Conservation (phyloP, 495 filamentous ascomycete species). For the Massariosphaeria phaeospora region DNA sequence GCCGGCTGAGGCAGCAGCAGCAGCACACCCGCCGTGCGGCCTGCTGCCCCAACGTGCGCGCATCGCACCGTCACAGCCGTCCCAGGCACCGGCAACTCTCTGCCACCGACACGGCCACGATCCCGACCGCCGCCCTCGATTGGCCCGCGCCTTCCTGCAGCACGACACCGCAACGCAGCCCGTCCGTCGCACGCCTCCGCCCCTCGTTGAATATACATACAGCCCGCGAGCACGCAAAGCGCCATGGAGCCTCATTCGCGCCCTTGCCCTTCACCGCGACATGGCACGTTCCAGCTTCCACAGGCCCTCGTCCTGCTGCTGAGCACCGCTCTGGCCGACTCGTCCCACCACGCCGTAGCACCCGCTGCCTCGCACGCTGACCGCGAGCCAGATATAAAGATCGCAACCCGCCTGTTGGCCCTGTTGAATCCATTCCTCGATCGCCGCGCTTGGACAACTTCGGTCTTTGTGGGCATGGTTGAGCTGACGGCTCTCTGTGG, state of each 20-base stretch:
- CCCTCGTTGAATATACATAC: conserved; percentile 26
- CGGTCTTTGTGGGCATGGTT: conserved; percentile 32
- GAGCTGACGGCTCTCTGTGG: conserved; percentile 32
- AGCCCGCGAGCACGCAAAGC: conserved; percentile 15
- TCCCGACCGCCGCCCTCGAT: conserved; percentile 5
- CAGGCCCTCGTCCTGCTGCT: conserved; percentile 25
- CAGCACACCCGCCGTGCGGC: conserved; percentile 13
- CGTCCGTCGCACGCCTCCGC: conserved; percentile 14
- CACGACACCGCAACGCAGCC: neutral
- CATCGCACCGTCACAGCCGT: conserved; percentile 27
- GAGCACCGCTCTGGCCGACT: conserved; percentile 9
- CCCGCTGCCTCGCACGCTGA: conserved; percentile 16
- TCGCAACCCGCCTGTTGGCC: neutral
- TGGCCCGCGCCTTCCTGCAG: conserved; percentile 2
- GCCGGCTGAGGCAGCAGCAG: too few species aligned
- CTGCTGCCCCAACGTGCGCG: conserved; percentile 29
- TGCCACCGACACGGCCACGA: conserved; percentile 26
- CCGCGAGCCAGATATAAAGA: conserved; percentile 6
- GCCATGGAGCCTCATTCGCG: conserved; percentile 33
- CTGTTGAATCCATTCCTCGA: neutral
- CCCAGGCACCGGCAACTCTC: conserved; percentile 23
- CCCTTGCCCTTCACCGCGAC: conserved; percentile 3
- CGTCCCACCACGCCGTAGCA: conserved; percentile 2
- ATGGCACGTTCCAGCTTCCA: conserved; percentile 24
- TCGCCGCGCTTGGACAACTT: neutral